Evolutionary conservation across 768 basidiomycete species (phyloP).

Genomic region (Piloderma croceum): DNA sequence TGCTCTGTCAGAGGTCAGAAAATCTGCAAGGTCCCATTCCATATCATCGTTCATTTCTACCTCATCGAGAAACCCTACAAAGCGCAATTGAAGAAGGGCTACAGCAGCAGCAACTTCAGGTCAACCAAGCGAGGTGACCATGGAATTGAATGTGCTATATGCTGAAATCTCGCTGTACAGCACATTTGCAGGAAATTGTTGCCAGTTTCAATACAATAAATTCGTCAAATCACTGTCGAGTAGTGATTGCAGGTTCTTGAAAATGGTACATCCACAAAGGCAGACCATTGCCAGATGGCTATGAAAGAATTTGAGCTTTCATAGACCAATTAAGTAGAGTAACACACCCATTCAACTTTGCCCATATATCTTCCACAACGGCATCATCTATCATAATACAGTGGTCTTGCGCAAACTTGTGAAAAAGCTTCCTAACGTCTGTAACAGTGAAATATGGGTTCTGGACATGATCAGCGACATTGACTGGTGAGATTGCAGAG

Average conservation of each 20-base stretch:
- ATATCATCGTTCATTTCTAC: too few species aligned
- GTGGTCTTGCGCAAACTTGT: slow-evolving; percentile 2
- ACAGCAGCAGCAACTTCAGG: slow-evolving; percentile 4
- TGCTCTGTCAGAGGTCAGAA: too few species aligned
- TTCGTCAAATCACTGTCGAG: background rate
- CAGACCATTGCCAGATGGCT: slow-evolving; percentile 12
- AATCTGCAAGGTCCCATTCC: too few species aligned
- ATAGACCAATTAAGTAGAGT: slow-evolving; percentile 6
- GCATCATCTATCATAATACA: slow-evolving; percentile 3
- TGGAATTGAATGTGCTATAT: slow-evolving; percentile 8
- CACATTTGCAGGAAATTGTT: slow-evolving; percentile 1
- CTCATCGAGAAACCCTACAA: too few species aligned
- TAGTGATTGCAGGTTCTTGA: slow-evolving; percentile 1
- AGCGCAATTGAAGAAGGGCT: slow-evolving; percentile 6
- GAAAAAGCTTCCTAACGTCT: slow-evolving; percentile 7
- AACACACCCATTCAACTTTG: slow-evolving; percentile 9
- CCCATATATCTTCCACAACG: slow-evolving; percentile 10
- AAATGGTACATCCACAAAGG: slow-evolving; percentile 10
- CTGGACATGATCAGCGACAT: slow-evolving; percentile 4
- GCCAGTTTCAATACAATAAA: slow-evolving; percentile 5
- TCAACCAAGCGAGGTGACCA: slow-evolving; percentile 7
- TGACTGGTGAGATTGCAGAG: slow-evolving; percentile 7
- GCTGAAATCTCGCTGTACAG: slow-evolving; percentile 1
- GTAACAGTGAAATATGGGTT: slow-evolving; percentile 9
- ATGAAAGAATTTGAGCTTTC: slow-evolving; percentile 1